phyloP scores from a whole-genome alignment of 768 basidiomycete species.

The Russula lepida region DNA sequence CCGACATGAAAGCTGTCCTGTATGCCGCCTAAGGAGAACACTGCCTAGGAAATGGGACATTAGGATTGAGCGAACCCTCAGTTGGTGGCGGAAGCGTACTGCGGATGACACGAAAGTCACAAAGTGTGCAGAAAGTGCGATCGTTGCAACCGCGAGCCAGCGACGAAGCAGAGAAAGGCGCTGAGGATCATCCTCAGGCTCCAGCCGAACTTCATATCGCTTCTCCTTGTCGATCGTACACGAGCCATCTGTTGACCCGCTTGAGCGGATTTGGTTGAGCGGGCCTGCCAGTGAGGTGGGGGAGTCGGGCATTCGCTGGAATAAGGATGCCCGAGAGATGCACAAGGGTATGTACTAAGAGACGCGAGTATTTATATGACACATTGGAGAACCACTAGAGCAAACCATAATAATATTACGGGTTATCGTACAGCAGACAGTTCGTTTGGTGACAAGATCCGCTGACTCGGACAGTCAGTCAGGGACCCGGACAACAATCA shows the following conservation, averaged over 20 bases:
- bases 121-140: neutral
- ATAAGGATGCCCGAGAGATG: too few relatives aligned
- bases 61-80: neutral
- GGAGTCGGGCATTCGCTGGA: neutral
- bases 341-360: neutral
- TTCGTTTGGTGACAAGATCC: too few relatives aligned
- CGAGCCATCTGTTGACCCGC: neutral
- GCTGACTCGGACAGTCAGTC: too few relatives aligned
- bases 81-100: neutral
- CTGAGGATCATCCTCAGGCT: neutral
- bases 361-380: neutral
- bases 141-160: neutral
- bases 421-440: too few relatives aligned
- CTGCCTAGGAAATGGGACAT: neutral
- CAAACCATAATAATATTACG: neutral
- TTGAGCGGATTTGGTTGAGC: neutral
- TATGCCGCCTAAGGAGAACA: neutral
- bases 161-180: neutral
- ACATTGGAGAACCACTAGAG: neutral
- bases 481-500: too few relatives aligned
- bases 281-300: neutral
- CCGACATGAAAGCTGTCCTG: constrained; percentile 28
- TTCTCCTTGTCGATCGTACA: neutral
- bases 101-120: neutral
- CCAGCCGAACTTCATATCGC: neutral